A percentile compares a stretch with the other conserved stretches of the same genome.
phyloP scores from a whole-genome alignment of 73 alveolate species.

The Durusdinium trenchii region DNA sequence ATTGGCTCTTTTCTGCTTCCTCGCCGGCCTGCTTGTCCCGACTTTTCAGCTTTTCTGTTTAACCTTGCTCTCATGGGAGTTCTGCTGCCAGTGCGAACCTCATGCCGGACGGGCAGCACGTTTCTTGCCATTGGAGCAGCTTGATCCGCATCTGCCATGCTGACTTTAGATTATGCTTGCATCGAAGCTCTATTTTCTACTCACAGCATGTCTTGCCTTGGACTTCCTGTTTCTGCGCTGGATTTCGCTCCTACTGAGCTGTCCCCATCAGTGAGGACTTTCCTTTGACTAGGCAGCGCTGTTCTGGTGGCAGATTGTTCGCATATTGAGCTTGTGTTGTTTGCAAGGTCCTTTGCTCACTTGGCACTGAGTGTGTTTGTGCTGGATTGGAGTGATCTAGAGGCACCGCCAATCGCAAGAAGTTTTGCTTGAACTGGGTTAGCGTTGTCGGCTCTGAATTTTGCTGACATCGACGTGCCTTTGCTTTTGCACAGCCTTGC shows the following conservation, averaged over 20 bases:
- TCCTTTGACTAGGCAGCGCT: not conserved
- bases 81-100: not conserved
- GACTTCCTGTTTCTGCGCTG: not conserved
- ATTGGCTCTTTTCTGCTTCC: not conserved
- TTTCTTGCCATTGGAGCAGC: not conserved
- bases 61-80: not conserved
- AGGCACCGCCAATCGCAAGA: not conserved
- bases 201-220: not conserved
- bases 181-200: not conserved
- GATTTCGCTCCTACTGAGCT: not conserved
- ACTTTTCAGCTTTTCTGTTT: too few species aligned
- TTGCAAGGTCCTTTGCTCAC: not conserved
- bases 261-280: not conserved
- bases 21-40: not conserved
- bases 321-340: not conserved
- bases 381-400: not conserved
- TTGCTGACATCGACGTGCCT: not conserved
- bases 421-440: not conserved
- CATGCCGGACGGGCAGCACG: not conserved
- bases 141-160: not conserved
- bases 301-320: not conserved
- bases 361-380: not conserved
- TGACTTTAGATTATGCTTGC: not conserved
- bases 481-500: not conserved
- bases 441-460: not conserved